Evolutionary conservation across 441 rosid species (phyloP).

Genomic region (Gossypium schwendimanii): DNA sequence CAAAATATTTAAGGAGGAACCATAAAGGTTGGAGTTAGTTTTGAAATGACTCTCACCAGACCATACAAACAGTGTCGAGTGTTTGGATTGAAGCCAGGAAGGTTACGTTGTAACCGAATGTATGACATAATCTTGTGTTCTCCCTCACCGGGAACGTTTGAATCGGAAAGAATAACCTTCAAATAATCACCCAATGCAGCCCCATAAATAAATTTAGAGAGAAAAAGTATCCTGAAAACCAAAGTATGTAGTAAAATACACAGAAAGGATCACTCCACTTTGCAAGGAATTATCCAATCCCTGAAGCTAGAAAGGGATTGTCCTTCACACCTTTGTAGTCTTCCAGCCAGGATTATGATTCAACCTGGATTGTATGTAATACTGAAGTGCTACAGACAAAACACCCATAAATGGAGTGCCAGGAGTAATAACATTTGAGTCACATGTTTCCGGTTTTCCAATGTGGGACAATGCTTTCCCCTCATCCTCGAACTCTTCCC

Average conservation of each 20-base stretch:
- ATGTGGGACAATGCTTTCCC: constrained; percentile 47
- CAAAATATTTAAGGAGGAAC: neutral
- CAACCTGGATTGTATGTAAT: constrained; percentile 75
- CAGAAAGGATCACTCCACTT: constrained; percentile 43
- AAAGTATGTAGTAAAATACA: constrained; percentile 25
- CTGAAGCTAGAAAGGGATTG: constrained; percentile 20
- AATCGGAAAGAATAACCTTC: constrained; percentile 97
- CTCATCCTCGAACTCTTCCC: constrained; percentile 67
- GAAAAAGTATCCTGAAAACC: constrained; percentile 41
- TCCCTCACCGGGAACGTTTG: constrained; percentile 96
- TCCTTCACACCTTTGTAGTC: constrained; percentile 64
- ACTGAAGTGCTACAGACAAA: constrained; percentile 82
- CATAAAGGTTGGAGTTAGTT: neutral
- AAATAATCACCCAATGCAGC: constrained; percentile 56
- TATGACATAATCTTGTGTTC: constrained; percentile 96
- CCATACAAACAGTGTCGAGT: constrained; percentile 92
- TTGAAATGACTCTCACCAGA: constrained; percentile 46
- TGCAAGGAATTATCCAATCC: constrained; percentile 39
- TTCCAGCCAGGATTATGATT: constrained; percentile 77
- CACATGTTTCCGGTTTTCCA: constrained; percentile 74
- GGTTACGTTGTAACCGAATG: constrained; percentile 73
- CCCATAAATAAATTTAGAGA: constrained; percentile 52
- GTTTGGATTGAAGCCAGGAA: constrained; percentile 82
- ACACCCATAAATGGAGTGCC: constrained; percentile 90
- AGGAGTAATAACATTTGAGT: constrained; percentile 96